Conservation (phyloP, 495 filamentous ascomycete genomes). For the Penicillium odoratum region DNA sequence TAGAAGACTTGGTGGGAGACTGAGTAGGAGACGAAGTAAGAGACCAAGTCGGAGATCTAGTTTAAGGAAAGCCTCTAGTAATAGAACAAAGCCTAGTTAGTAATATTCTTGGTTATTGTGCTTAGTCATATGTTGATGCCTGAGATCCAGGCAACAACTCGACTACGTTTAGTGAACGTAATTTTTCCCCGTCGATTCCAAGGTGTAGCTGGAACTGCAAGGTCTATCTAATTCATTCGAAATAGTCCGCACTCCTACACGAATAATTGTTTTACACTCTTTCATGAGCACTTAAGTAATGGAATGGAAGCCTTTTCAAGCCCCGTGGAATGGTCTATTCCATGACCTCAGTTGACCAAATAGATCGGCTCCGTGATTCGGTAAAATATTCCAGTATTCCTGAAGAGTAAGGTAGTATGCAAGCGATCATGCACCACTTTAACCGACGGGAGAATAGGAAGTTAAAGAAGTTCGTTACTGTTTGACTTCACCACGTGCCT, state of each 20-base stretch:
- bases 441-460: not conserved
- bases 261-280: not conserved
- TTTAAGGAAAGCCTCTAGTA: too few relatives aligned
- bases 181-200: too few relatives aligned
- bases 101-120: too few relatives aligned
- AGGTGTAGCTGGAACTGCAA: not conserved
- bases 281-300: not conserved
- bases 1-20: too few relatives aligned
- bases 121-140: too few relatives aligned
- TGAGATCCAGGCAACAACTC: too few relatives aligned
- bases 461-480: not conserved
- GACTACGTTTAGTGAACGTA: too few relatives aligned
- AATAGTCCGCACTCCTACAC: not conserved
- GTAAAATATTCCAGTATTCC: not conserved
- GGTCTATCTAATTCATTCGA: not conserved
- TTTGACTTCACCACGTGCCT: constrained; percentile 16
- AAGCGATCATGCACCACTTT: not conserved
- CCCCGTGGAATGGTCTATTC: not conserved
- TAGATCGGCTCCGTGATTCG: not conserved
- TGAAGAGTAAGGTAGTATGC: not conserved
- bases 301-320: too few relatives aligned
- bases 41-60: too few relatives aligned
- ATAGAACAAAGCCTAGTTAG: too few relatives aligned
- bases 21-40: too few relatives aligned
- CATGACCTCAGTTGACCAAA: not conserved